Evolutionary conservation across 495 filamentous ascomycete species (phyloP).

Genomic region (Chaetomidium leptoderma): DNA sequence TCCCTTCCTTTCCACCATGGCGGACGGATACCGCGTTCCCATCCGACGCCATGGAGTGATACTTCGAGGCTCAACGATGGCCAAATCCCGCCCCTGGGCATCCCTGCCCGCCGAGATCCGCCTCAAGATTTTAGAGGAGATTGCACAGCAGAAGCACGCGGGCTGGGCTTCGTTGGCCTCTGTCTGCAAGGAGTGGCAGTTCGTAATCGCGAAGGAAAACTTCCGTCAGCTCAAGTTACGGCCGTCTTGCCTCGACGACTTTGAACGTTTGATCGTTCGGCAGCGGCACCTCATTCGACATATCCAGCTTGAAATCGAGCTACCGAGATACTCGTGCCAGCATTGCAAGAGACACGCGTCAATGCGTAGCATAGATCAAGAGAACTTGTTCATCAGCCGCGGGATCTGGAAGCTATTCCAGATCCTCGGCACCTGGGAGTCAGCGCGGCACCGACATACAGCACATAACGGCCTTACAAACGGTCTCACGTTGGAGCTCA

Average conservation of each 20-base stretch:
- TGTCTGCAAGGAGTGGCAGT: slow-evolving; percentile 19
- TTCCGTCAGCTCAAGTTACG: slow-evolving; percentile 23
- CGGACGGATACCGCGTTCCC: neutral
- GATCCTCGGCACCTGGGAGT: slow-evolving; percentile 24
- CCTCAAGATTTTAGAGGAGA: slow-evolving; percentile 3
- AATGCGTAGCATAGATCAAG: slow-evolving; percentile 1
- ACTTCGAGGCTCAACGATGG: neutral
- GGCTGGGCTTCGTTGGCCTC: slow-evolving; percentile 12
- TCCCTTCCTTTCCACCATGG: slow-evolving; percentile 2
- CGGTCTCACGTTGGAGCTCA: slow-evolving; percentile 26
- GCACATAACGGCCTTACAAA: neutral
- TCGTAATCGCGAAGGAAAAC: slow-evolving; percentile 13
- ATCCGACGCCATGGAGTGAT: slow-evolving; percentile 2
- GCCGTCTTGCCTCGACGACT: slow-evolving; percentile 24
- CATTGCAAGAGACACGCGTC: slow-evolving; percentile 11
- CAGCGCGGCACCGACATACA: neutral
- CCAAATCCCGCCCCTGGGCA: slow-evolving; percentile 1
- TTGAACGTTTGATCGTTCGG: slow-evolving; percentile 18
- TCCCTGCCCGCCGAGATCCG: slow-evolving; percentile 11
- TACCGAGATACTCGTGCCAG: slow-evolving; percentile 20
- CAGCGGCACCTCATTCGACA: slow-evolving; percentile 22
- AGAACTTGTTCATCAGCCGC: slow-evolving; percentile 11
- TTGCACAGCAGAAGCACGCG: slow-evolving; percentile 2
- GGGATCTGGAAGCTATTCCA: slow-evolving; percentile 23
- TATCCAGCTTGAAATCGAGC: slow-evolving; percentile 24